phyloP scores from a whole-genome alignment of 176 grass and related monocot genomes.

The Melocanna baccifera region DNA sequence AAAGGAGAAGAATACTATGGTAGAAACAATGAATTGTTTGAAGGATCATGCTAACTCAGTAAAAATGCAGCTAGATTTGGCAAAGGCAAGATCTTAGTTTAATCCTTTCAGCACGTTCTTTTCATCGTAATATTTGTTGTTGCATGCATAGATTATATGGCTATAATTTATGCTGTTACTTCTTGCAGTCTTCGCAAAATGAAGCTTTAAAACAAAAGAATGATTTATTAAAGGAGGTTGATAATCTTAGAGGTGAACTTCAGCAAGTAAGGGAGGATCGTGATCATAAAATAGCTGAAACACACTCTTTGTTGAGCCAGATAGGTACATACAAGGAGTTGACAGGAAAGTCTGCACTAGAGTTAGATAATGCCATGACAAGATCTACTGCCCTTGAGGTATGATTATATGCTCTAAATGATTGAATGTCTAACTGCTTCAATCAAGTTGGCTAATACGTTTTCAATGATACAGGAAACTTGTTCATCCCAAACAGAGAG shows the following conservation, averaged over 20 bases:
- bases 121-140: not conserved
- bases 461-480: slow-evolving; percentile 38
- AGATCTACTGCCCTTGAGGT: slow-evolving; percentile 58
- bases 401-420: not conserved
- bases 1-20: slow-evolving; percentile 89
- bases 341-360: slow-evolving; percentile 37
- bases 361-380: slow-evolving; percentile 48
- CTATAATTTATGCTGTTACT: not conserved
- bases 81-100: slow-evolving; percentile 38
- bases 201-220: slow-evolving; percentile 65
- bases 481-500: slow-evolving; percentile 48
- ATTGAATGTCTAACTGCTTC: not conserved
- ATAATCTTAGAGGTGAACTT: slow-evolving; percentile 55
- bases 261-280: slow-evolving; percentile 67
- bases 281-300: slow-evolving; percentile 43
- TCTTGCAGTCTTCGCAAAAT: slow-evolving; percentile 61
- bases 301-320: slow-evolving; percentile 42
- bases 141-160: not conserved
- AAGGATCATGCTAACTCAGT: slow-evolving; percentile 69
- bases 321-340: slow-evolving; percentile 46
- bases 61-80: slow-evolving; percentile 68
- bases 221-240: slow-evolving; percentile 58
- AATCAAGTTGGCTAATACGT: not conserved
- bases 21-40: slow-evolving; percentile 61
- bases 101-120: not conserved